These are phyloP conservation scores for Magnolia sinica DNA, from an alignment of 164 flowering plant species.

Conservation along the genomic window DNA sequence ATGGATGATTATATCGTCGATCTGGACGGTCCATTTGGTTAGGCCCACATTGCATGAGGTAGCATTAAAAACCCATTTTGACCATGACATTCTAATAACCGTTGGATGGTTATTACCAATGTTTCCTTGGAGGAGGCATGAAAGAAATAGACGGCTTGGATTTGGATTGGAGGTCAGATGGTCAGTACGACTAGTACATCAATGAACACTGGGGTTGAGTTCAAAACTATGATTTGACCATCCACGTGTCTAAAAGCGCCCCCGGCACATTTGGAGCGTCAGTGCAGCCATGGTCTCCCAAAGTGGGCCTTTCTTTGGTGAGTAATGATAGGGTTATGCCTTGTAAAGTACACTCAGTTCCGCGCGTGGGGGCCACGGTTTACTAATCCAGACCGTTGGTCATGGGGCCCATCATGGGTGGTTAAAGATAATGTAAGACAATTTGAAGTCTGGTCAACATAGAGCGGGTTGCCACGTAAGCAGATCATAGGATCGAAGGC, in stretches of 20 bases:
- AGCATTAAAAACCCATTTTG: neutral
- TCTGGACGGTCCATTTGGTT: no score
- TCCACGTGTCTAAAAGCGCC: neutral
- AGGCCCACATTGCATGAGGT: no score
- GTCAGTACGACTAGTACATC: no score
- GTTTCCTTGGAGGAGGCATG: neutral
- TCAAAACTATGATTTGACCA: neutral
- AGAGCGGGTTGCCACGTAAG: no score
- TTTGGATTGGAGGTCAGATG: no score
- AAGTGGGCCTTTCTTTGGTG: neutral
- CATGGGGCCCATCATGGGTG: neutral
- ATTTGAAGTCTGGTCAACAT: no score
- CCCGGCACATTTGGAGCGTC: neutral
- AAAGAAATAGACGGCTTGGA: neutral
- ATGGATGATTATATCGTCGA: no score
- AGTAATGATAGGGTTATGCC: neutral
- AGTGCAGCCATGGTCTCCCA: neutral
- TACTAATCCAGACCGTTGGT: neutral
- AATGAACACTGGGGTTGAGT: neutral
- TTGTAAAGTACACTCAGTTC: neutral
- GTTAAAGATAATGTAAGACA: no score
- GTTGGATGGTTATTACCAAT: neutral
- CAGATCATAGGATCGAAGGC: no score
- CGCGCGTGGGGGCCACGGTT: neutral
- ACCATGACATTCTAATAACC: neutral